A percentile compares a stretch with the other conserved stretches of the same genome.
Evolutionary conservation across 495 filamentous ascomycete species (phyloP).

Genomic region (Lindgomyces ingoldianus): DNA sequence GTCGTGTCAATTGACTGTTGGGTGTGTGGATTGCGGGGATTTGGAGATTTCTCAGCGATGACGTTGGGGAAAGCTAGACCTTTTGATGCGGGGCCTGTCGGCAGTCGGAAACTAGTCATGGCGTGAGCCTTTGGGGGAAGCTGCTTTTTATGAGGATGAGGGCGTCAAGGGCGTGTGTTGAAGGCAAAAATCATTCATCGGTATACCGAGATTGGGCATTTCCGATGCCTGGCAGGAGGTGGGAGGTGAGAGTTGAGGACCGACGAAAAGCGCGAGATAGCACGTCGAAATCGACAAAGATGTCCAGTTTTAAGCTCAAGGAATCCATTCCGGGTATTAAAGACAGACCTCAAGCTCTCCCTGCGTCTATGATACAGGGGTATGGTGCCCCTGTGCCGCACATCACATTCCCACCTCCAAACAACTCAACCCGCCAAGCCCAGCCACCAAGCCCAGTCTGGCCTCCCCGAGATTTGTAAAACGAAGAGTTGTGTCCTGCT

Average conservation of each 20-base stretch:
- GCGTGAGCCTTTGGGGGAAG: not conserved
- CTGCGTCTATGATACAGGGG: no score
- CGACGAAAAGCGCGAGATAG: not conserved
- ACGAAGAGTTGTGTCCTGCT: slow-evolving; percentile 5
- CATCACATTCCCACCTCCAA: no score
- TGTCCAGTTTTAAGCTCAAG: no score
- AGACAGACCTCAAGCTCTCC: no score
- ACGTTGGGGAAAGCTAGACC: slow-evolving; percentile 4
- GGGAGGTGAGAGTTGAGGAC: not conserved
- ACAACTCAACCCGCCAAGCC: not conserved
- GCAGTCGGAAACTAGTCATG: not conserved
- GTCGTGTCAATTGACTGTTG: not conserved
- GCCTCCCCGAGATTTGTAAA: slow-evolving; percentile 15
- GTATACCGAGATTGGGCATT: slow-evolving; percentile 4
- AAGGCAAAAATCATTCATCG: not conserved
- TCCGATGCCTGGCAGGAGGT: not conserved
- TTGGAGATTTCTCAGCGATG: slow-evolving; percentile 2
- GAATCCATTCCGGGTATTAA: no score
- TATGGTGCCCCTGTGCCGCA: no score
- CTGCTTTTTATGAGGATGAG: not conserved
- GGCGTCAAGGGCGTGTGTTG: not conserved
- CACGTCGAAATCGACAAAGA: no score
- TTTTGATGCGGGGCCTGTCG: slow-evolving; percentile 1
- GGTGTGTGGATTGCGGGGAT: not conserved
- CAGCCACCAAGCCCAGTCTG: slow-evolving; percentile 2